Evolutionary conservation across 2,329 filamentous ascomycete genomes (phyloP), one percentile per base, ranked within the genome.

Genomic region (Davidsoniella virescens): DNA sequence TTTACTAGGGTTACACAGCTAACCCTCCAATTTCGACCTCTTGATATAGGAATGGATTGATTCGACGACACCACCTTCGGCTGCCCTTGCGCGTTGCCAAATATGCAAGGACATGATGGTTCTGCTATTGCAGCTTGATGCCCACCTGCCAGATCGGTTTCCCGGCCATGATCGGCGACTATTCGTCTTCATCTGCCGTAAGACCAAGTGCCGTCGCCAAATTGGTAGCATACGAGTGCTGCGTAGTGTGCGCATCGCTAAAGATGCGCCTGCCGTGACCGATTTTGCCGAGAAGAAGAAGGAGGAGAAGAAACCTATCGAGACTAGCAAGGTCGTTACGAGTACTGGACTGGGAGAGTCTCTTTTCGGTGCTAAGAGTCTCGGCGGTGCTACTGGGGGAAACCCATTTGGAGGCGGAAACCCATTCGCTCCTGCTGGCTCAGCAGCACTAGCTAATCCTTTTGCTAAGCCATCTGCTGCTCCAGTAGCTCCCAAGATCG

Each of bases 61-160:
- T 57, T 65, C 73, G n/a, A 68, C 72, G 49, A 76, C 72, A 39
- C 71, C 83, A 3, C 84, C 90, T 6, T 84, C 85, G 1, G 83
- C 83, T 20, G 70, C 80, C 1, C 73, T 94, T 8, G 87, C 84
- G 18, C 82, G 80, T 65, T 98, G 92, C 70, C 87, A 84, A 65
- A 75, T 84, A 56, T 98, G 92, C 76, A 84, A 87, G 57, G 76
- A 80, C 48, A 66, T 86, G 48, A 87, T 95, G 77, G 80, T 78
- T 1, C 73, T 96, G 9, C 75, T 98, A 2, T 75, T 98, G 44
- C 87, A 98, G 64, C 75, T 98, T 25, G 87, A 98, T 64, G 88
- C 79, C 59, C 87, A 95, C 62, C 73, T 96, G 3, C 88, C 87
- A 12, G 83, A 90, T 50, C 74, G 78, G 45, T 95, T 94, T 60